Percentiles rank a stretch among this genome's conserved stretches.
Evolutionary conservation across 139 green algal genomes (phyloP).

Genomic region (Chloropicon primus): DNA sequence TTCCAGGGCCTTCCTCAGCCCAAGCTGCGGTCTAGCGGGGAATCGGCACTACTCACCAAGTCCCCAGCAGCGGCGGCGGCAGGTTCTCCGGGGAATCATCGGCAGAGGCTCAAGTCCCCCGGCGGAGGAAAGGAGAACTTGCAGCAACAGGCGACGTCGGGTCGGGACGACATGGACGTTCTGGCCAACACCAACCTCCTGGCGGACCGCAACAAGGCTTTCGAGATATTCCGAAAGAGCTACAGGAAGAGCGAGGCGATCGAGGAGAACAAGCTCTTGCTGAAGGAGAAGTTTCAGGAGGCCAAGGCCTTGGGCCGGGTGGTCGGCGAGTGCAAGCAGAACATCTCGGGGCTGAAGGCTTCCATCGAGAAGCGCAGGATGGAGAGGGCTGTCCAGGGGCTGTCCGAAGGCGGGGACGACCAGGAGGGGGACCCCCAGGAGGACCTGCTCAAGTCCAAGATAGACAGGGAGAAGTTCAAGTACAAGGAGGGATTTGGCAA

Average conservation of each 20-base stretch:
- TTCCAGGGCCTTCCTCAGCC: not conserved
- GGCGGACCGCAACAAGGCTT: slow-evolving; percentile 54
- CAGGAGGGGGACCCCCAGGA: slow-evolving; percentile 32
- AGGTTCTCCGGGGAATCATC: too few relatives aligned
- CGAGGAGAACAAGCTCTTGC: slow-evolving; percentile 64
- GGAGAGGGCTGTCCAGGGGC: slow-evolving; percentile 23
- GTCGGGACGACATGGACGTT: slow-evolving; percentile 4
- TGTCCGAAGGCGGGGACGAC: not conserved
- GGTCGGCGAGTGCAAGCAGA: slow-evolving; percentile 1
- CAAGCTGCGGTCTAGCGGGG: not conserved
- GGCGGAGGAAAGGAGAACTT: not conserved
- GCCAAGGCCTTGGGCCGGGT: slow-evolving; percentile 48
- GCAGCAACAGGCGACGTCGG: slow-evolving; percentile 2
- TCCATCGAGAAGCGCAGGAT: slow-evolving; percentile 51
- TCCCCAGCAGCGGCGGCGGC: too few relatives aligned
- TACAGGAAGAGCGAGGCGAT: slow-evolving; percentile 65
- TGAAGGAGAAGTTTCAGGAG: slow-evolving; percentile 60
- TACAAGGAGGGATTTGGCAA: slow-evolving; percentile 58
- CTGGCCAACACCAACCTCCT: slow-evolving; percentile 42
- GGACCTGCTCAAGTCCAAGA: slow-evolving; percentile 23
- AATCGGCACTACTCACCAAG: not conserved
- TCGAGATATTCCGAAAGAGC: slow-evolving; percentile 68
- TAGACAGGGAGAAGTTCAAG: slow-evolving; percentile 34
- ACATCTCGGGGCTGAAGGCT: slow-evolving; percentile 25
- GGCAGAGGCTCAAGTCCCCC: not conserved